Conservation (phyloP, 2,329 filamentous ascomycete genomes). For the Claviceps sp. region DNA sequence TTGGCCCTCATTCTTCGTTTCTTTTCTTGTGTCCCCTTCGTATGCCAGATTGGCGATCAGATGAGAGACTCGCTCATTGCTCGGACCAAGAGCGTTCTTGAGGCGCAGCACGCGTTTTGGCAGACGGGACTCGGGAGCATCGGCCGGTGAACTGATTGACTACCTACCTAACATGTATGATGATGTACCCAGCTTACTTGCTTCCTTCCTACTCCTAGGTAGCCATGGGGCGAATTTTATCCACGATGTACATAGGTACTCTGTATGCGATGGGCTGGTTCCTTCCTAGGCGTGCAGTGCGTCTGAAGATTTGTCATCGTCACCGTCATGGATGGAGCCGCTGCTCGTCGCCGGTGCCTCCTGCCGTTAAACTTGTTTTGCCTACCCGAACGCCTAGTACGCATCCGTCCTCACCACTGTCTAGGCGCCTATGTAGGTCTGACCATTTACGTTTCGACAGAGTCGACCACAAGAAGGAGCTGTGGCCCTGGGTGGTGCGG, state of each 20-base stretch:
- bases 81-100: background rate
- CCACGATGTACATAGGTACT: background rate
- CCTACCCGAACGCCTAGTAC: background rate
- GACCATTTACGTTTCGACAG: background rate
- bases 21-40: background rate
- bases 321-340: background rate
- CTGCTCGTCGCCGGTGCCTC: background rate
- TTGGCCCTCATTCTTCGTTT: background rate
- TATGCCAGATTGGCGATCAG: conserved; percentile 4
- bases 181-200: too few relatives aligned
- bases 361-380: background rate
- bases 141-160: background rate
- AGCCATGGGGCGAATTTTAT: too few relatives aligned
- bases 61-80: conserved; percentile 4
- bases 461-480: background rate
- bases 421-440: background rate
- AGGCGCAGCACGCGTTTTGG: conserved; percentile 1
- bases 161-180: background rate
- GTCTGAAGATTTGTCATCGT: background rate
- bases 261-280: background rate
- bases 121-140: background rate
- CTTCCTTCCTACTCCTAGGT: too few relatives aligned
- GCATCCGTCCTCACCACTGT: background rate
- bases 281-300: background rate
- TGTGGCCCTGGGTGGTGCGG: background rate